Evolutionary conservation across 1,284 basidiomycete species (phyloP), one percentile per base, ranked within the genome.

Genomic region (Ustilago loliicola): DNA sequence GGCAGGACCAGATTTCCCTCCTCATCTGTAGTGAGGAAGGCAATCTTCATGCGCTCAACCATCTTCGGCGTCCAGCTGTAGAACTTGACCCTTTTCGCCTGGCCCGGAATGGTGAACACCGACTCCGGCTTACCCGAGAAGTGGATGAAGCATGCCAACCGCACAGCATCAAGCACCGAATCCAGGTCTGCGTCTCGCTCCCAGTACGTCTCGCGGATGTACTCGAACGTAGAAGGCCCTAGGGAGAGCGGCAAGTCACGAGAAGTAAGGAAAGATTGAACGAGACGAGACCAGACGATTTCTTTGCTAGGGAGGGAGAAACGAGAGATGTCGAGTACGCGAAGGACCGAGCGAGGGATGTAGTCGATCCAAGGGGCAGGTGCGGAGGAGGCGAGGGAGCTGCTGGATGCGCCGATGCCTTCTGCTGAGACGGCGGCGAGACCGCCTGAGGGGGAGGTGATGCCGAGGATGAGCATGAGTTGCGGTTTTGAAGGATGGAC

Each of bases 191-290:
- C 68, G 36, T 80, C 74, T 15, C 66, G 54, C 53, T 82, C 79
- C 81, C 81, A 82, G 54, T 69, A 82, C 2, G 77, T 65, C 42
- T 79, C 72, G 1, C 79, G 69, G 11, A 82, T 63, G 48, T 77
- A 74, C 38, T 80, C 79, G 42, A 81, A 76, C 0, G 80, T 69
- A 0, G 74, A 76, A 23, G 77, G 77, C 3, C 81, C 81, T 2
- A 82, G 58, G 6, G 73, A 74, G 11, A 82, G 40, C 1, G 66
- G 70, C 1, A 77, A 55, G 1, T 55, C 29, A 11, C 75, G 72
- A 10, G 66, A 66, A 5, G 62, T 45, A 34, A 82, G 72, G 55
- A 82, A 82, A 2, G 51, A 47, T 42, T 74, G 72, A 4, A 79
- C 71, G 13, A 79, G 72, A 1, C 52, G 54, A 17, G 72, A 73